These are phyloP conservation scores for Boletus sp. DNA, from an alignment of 768 basidiomycete species.

Conservation along the genomic window DNA sequence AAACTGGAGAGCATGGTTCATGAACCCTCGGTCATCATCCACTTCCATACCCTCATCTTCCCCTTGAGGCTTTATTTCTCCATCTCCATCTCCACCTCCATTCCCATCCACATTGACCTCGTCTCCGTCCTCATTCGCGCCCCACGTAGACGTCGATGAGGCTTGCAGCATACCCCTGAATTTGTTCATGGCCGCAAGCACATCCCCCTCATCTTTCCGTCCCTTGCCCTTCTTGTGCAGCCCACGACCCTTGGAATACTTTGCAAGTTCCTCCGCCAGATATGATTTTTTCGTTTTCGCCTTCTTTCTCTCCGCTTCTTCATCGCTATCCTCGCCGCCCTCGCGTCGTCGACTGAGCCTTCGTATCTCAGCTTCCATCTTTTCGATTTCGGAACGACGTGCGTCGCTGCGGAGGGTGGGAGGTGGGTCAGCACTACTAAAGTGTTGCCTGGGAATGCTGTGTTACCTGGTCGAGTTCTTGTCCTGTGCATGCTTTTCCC, in stretches of 20 bases:
- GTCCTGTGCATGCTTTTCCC: slow-evolving; percentile 73
- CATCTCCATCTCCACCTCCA: slow-evolving; percentile 4
- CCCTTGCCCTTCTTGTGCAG: slow-evolving; percentile 55
- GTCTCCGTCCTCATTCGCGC: slow-evolving; percentile 22
- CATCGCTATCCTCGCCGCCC: slow-evolving; percentile 61
- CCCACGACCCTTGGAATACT: slow-evolving; percentile 69
- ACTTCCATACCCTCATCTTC: slow-evolving; percentile 67
- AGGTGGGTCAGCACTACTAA: neutral
- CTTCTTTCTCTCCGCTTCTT: slow-evolving; percentile 53
- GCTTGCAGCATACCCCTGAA: slow-evolving; percentile 70
- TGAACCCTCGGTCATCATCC: slow-evolving; percentile 73
- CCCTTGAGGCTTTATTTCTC: slow-evolving; percentile 21
- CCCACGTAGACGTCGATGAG: slow-evolving; percentile 34
- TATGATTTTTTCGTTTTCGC: slow-evolving; percentile 63
- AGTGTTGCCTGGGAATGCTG: neutral
- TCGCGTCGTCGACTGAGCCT: slow-evolving; percentile 64
- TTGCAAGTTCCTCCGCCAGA: slow-evolving; percentile 78
- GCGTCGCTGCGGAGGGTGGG: slow-evolving; percentile 42
- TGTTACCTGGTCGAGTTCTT: slow-evolving; percentile 58
- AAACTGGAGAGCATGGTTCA: slow-evolving; percentile 70
- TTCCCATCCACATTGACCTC: slow-evolving; percentile 16
- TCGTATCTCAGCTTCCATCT: slow-evolving; percentile 87
- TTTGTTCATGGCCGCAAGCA: slow-evolving; percentile 63
- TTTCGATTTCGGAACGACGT: slow-evolving; percentile 76
- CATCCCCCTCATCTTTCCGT: slow-evolving; percentile 69